Evolutionary conservation across 176 grass and related monocot species (phyloP).

Genomic region (Hordeum vulgare): DNA sequence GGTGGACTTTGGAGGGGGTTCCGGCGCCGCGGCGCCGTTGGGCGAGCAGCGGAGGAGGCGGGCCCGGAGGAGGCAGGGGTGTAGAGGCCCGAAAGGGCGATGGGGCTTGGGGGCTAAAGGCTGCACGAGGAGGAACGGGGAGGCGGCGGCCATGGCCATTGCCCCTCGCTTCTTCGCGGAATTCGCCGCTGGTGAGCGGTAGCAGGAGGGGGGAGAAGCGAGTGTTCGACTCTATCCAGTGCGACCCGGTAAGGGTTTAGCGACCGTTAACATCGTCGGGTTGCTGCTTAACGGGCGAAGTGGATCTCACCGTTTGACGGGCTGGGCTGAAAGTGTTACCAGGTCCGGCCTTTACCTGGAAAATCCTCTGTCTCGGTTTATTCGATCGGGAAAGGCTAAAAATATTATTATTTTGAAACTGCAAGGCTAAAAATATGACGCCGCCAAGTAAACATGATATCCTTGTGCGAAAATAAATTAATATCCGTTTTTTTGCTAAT

Average conservation of each 20-base stretch:
- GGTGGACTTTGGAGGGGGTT: slow-evolving; percentile 31
- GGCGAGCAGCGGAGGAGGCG: slow-evolving; percentile 26
- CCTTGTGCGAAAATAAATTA: too few relatives aligned
- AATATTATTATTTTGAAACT: too few relatives aligned
- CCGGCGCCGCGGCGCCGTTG: slow-evolving; percentile 26
- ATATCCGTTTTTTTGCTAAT: too few relatives aligned
- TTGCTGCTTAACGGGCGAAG: background rate
- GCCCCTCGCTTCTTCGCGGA: slow-evolving; percentile 13
- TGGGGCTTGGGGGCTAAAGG: background rate
- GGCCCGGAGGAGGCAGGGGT: background rate
- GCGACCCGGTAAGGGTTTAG: slow-evolving; percentile 35
- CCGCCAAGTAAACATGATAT: too few relatives aligned
- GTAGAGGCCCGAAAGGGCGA: background rate
- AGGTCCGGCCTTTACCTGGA: background rate
- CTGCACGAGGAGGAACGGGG: slow-evolving; percentile 21
- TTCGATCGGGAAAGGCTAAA: too few relatives aligned
- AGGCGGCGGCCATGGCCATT: slow-evolving; percentile 39
- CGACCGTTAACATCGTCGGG: slow-evolving; percentile 17
- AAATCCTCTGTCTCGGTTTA: background rate
- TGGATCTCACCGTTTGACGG: background rate
- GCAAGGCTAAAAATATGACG: too few relatives aligned
- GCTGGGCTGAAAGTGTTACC: background rate
- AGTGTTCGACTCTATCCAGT: slow-evolving; percentile 31
- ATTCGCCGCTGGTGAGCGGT: background rate
- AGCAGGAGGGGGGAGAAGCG: background rate